phyloP scores from a whole-genome alignment of 2,329 filamentous ascomycete genomes.

The Microdochium bolleyi region DNA sequence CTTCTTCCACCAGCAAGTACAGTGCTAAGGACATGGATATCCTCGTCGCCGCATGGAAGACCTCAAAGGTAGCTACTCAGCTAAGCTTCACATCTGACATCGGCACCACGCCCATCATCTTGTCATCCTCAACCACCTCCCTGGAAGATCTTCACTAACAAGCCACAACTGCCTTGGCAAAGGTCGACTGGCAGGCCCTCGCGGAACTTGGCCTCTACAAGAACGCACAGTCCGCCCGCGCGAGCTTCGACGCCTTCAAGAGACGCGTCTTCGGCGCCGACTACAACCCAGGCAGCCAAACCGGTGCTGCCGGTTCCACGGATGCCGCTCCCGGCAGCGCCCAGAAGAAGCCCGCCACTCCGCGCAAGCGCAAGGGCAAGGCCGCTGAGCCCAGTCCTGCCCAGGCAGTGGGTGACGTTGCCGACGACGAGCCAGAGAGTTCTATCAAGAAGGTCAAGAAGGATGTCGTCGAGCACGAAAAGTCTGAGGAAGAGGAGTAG shows the following conservation, averaged over 20 bases:
- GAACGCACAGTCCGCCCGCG: background rate
- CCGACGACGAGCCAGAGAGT: background rate
- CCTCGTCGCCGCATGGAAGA: background rate
- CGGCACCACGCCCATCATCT: no score
- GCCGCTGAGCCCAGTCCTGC: background rate
- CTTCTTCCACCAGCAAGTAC: background rate
- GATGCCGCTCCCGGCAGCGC: background rate
- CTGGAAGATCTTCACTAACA: background rate
- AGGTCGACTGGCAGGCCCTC: background rate
- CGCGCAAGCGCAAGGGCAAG: background rate
- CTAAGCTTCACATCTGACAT: background rate
- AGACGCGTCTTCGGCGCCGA: background rate
- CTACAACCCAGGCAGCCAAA: background rate
- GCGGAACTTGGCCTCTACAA: background rate
- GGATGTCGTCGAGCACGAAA: background rate
- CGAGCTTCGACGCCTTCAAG: background rate
- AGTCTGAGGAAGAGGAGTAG: background rate
- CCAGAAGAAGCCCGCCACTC: background rate
- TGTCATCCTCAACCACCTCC: background rate
- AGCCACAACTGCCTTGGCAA: background rate
- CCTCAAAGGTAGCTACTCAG: background rate
- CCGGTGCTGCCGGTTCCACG: background rate
- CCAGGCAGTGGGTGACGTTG: background rate
- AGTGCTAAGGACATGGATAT: background rate
- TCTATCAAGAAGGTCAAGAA: background rate